Evolutionary conservation across 2,329 filamentous ascomycete genomes (phyloP), one percentile per base, ranked within the genome.

Genomic region (Pseudocercospora cruenta): DNA sequence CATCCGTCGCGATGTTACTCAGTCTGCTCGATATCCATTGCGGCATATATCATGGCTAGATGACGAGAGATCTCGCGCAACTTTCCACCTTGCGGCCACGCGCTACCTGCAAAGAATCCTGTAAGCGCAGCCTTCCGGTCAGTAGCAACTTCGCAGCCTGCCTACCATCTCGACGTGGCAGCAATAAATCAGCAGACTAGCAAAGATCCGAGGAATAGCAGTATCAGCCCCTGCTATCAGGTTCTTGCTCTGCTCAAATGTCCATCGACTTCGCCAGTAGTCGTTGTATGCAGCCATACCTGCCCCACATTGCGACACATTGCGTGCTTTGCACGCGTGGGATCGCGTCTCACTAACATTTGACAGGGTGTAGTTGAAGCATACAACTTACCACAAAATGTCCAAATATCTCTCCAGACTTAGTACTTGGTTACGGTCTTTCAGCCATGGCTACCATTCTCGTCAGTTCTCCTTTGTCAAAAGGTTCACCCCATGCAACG

Each of bases 391-490:
- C 51, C 21, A 55, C 51, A 31, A 33, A 14, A 55, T 55, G 51
- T 55, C 47, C 24, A 9, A 31, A 24, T 55, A 55, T 21, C 26
- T 55, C 51, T 33, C 26, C 21, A 55, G 19, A 6, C 26, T 55
- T 19, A n/a, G 24, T n/a, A 10, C 26, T 55, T 55, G 51, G 51
- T 26, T 33, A 5, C 26, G 51, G 7, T 55, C 51, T 4, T 55
- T 55, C 26, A 14, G 16, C 26, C 0, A 55, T 55, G 51, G 12
- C 51, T 55, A 55, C 51, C 51, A 19, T 31, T 55, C 51, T 55
- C 51, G 51, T 55, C 51, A 55, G 51, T 55, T 31, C 51, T 55
- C 51, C 51, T 55, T 55, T 7, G 14, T n/a, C 51, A 24, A 31
- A 55, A 31, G 16, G 4, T 28, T 31, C 47, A 14, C 22, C 19